These are phyloP conservation scores for Phytopythium cucurbitacearum DNA, from an alignment of 352 stramenopile species.

Conservation along the genomic window DNA sequence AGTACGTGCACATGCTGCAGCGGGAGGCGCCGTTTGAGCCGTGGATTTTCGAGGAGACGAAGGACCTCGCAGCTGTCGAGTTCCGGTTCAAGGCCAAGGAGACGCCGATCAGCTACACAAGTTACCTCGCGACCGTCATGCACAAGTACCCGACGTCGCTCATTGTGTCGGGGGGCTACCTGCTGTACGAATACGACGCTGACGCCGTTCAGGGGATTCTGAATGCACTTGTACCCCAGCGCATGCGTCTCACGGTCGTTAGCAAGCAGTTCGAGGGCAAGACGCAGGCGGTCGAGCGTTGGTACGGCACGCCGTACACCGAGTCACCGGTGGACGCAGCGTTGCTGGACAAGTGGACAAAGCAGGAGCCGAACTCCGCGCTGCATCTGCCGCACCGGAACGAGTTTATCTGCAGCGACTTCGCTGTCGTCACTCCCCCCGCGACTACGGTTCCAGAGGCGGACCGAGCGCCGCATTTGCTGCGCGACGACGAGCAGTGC, in stretches of 20 bases:
- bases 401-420: conserved; percentile 78
- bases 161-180: conserved; percentile 53
- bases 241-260: conserved; percentile 63
- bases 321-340: conserved; percentile 25
- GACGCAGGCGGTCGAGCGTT: conserved; percentile 45
- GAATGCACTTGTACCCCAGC: conserved; percentile 33
- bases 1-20: conserved; percentile 62
- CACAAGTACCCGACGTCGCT: conserved; percentile 58
- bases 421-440: conserved; percentile 45
- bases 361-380: conserved; percentile 17
- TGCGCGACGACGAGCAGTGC: conserved; percentile 44
- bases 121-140: conserved; percentile 61
- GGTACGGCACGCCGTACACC: conserved; percentile 67
- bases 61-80: conserved; percentile 47
- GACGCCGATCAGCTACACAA: conserved; percentile 65
- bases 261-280: conserved; percentile 63
- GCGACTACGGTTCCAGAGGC: conserved; percentile 1
- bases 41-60: conserved; percentile 72
- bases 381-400: conserved; percentile 61
- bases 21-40: conserved; percentile 28
- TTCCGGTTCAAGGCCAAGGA: conserved; percentile 83
- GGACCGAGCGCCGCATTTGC: conserved; percentile 19
- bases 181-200: conserved; percentile 67
- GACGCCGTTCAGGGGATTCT: conserved; percentile 49
- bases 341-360: conserved; percentile 37